These are phyloP conservation scores for Nitzschia sp. DNA, from an alignment of 108 stramenopile species.

Conservation along the genomic window DNA sequence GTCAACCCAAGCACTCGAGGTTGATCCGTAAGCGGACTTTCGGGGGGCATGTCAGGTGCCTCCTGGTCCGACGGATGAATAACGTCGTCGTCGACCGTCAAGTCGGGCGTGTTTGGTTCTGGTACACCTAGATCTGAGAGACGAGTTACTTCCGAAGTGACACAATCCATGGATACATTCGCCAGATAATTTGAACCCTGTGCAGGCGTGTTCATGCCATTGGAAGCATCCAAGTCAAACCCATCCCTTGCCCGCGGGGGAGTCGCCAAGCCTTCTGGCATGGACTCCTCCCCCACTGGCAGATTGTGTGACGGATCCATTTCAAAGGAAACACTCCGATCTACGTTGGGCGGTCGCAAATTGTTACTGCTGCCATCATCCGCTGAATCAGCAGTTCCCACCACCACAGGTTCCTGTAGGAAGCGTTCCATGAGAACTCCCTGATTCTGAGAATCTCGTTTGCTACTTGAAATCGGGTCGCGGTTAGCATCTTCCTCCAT, in stretches of 20 bases:
- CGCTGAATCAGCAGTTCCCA: neutral
- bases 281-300: neutral
- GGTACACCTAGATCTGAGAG: neutral
- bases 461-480: neutral
- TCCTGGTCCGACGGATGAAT: neutral
- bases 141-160: slow-evolving; percentile 9
- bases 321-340: slow-evolving; percentile 21
- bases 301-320: neutral
- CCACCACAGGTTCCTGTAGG: slow-evolving; percentile 31
- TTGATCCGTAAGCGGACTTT: slow-evolving; percentile 32
- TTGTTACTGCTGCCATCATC: neutral
- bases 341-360: neutral
- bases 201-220: neutral
- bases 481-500: slow-evolving; percentile 10
- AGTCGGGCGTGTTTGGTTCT: neutral
- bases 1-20: slow-evolving; percentile 57
- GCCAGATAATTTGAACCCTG: neutral
- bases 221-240: neutral
- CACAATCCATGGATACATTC: slow-evolving; percentile 18
- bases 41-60: neutral
- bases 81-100: neutral
- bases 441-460: slow-evolving; percentile 8
- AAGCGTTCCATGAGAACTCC: slow-evolving; percentile 69
- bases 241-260: neutral
- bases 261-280: neutral